Evolutionary conservation across 108 stramenopile species (phyloP).

Genomic region (Cyclotella sp.): DNA sequence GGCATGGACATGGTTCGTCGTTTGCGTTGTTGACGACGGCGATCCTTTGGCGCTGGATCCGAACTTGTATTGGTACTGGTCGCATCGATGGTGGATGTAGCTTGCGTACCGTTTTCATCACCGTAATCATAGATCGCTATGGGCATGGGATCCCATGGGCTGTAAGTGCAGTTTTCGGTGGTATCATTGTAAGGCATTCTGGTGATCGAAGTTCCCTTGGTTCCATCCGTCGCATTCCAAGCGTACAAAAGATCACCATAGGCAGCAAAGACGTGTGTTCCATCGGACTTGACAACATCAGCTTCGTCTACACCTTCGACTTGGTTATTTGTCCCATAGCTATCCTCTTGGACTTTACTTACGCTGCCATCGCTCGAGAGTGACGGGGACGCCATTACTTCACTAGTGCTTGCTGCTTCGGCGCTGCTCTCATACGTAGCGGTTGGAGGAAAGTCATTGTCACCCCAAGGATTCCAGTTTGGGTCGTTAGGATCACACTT

Average conservation of each 20-base stretch:
- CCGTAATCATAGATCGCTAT: neutral
- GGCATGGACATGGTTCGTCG: constrained; percentile 4
- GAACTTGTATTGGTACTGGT: constrained; percentile 6
- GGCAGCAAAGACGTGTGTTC: constrained; percentile 36
- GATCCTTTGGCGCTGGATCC: constrained; percentile 6
- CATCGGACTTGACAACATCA: constrained; percentile 53
- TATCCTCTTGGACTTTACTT: constrained; percentile 40
- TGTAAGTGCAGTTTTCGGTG: constrained; percentile 9
- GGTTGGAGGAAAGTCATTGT: constrained; percentile 7
- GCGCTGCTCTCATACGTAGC: constrained; percentile 14
- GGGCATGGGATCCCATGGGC: constrained; percentile 12
- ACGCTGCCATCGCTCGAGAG: neutral
- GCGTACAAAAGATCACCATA: constrained; percentile 43
- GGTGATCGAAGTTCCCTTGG: constrained; percentile 43
- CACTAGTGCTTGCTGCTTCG: neutral
- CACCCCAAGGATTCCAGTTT: constrained; percentile 25
- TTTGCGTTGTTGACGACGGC: constrained; percentile 12
- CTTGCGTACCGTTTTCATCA: constrained; percentile 1
- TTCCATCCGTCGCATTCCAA: constrained; percentile 42
- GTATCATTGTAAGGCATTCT: constrained; percentile 50
- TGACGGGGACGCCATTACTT: neutral
- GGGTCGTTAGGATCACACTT: constrained; percentile 39
- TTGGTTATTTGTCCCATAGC: constrained; percentile 56
- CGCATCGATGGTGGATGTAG: neutral
- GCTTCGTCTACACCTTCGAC: constrained; percentile 60